Base-by-base conservation (phyloP, 2,329 filamentous ascomycete species). In the Fusarium drepaniforme region DNA sequence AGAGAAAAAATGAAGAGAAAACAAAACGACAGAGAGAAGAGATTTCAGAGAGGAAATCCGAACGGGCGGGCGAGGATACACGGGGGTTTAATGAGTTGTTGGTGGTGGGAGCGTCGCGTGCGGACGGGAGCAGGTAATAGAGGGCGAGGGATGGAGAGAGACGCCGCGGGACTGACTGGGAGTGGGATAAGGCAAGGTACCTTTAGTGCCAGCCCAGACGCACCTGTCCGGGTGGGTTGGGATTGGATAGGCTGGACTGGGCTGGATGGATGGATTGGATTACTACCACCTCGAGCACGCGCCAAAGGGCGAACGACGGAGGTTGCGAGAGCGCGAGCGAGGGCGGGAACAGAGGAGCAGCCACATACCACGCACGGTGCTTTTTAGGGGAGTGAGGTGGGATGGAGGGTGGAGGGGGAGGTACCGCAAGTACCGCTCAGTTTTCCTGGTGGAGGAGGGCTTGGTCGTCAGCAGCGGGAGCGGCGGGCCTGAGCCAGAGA, bases 71-170 rank as follows among this genome's bases (percentile, higher is more conserved):
- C 57, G 75, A 77, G 77, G 80, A 80, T 78, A 76, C 70, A 77
- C 76, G 74, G 79, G 79, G 79, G 80, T 81, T 81, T 82, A 81
- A 82, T 82, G 80, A 81, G 73, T 72, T 74, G 72, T 71, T 68
- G 67, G 70, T 78, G 77, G 49, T 75, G 76, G 78, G 76, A 77
- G 71, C 75, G 75, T 78, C 75, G 72, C 71, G 67, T 67, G 67
- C 70, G 67, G 74, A 72, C 67, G 70, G 67, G 77, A 51, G 60
- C 18, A 57, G 66, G 61, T 68, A 68, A 67, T 69, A 62, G 66
- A 64, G 65, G 73, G 68, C 71, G 66, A 75, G 33, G 33, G 33
- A 35, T 35, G 33, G 71, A 74, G 65, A 67, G 40, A 67, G 69
- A 75, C 71, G n/a, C 53, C 59, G 63, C 56, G 70, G 71, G 38